Conservation (phyloP, 345 rosid genomes). For the Gossypium raimondii region DNA sequence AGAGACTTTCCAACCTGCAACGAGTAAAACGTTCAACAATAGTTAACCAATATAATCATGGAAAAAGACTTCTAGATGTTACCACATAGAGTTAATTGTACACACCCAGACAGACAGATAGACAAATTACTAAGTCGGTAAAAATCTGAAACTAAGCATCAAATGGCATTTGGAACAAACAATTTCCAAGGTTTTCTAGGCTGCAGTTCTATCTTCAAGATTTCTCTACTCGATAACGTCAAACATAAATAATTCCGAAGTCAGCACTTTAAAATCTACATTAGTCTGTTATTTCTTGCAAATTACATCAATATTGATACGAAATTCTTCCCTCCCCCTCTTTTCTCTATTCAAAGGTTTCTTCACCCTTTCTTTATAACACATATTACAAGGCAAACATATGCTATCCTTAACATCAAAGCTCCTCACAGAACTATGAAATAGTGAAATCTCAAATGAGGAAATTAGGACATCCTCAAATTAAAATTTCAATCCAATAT, state of each 20-base stretch:
- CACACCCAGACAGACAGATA: background rate
- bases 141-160: background rate
- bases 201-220: background rate
- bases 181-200: background rate
- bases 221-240: background rate
- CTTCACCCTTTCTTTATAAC: background rate
- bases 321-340: background rate
- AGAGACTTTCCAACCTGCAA: slow-evolving; percentile 89
- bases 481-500: background rate
- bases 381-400: background rate
- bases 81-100: background rate
- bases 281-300: background rate
- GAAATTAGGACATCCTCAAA: background rate
- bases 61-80: background rate
- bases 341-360: background rate
- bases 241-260: background rate
- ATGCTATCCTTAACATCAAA: background rate
- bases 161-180: background rate
- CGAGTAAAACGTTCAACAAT: slow-evolving; percentile 3
- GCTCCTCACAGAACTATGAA: background rate
- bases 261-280: background rate
- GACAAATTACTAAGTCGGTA: background rate
- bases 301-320: background rate
- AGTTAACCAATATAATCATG: background rate
- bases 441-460: background rate